These are phyloP conservation scores for Pistacia integerrima DNA, from an alignment of 345 rosid genomes.

Conservation along the genomic window DNA sequence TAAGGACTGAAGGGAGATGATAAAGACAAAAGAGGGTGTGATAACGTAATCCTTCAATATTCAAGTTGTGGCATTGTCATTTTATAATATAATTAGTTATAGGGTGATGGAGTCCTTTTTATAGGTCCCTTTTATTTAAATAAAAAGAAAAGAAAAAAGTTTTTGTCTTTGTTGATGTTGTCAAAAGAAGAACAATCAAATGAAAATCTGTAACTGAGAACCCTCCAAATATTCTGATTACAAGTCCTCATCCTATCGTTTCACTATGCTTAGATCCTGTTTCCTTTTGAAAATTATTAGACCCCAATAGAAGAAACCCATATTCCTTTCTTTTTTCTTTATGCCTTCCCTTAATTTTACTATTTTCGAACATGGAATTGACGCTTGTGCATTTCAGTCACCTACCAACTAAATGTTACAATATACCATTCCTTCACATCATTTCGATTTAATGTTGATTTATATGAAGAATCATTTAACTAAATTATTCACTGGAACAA, in stretches of 20 bases:
- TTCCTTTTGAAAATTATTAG: neutral
- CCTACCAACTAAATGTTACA: no score
- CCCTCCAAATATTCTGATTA: slow-evolving; percentile 19
- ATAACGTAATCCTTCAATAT: slow-evolving; percentile 16
- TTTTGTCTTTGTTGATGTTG: neutral
- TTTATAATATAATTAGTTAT: no score
- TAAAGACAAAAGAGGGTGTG: neutral
- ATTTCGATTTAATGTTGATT: no score
- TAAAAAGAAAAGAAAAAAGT: neutral
- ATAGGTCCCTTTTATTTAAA: neutral
- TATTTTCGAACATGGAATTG: no score
- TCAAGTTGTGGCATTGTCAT: neutral
- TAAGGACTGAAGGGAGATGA: neutral
- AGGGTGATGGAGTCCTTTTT: neutral
- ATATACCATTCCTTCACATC: no score
- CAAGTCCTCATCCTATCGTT: neutral
- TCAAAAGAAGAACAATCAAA: neutral
- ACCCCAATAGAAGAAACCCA: neutral
- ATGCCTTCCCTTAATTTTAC: no score
- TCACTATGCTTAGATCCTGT: neutral
- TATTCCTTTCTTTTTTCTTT: neutral
- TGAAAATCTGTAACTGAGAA: neutral
- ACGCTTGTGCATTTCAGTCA: no score
- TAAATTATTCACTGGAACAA: no score
- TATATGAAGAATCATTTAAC: no score